Conservation (phyloP, 2,329 filamentous ascomycete species). For the Ceratocystis lukuohia region DNA sequence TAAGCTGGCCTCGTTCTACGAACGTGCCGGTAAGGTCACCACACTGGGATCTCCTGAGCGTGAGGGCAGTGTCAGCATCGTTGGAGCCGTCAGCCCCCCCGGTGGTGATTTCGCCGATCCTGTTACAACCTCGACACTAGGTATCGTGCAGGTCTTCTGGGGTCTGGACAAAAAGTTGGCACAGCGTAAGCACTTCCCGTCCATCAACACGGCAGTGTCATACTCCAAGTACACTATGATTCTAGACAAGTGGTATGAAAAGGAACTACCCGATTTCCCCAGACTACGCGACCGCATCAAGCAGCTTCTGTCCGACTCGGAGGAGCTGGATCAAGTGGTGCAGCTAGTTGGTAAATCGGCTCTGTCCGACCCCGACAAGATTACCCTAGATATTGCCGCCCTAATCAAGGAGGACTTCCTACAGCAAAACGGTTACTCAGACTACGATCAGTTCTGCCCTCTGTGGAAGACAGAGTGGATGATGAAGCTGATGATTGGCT, state of each 20-base stretch:
- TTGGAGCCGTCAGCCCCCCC: conserved; percentile 90
- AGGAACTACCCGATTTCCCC: conserved; percentile 88
- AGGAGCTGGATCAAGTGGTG: conserved; percentile 96
- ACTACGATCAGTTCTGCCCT: conserved; percentile 98
- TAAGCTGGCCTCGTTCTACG: conserved; percentile 98
- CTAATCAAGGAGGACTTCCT: conserved; percentile 97
- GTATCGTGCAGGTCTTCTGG: conserved; percentile 99
- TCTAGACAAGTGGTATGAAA: conserved; percentile 89
- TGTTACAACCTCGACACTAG: conserved; percentile 81
- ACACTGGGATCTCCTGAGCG: conserved; percentile 81
- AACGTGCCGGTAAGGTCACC: conserved; percentile 81
- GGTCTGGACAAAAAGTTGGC: conserved; percentile 99
- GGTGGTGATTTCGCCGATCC: conserved; percentile 99
- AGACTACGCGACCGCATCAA: conserved; percentile 83
- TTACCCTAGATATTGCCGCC: conserved; percentile 81
- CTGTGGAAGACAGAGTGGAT: conserved; percentile 99
- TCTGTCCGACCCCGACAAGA: conserved; percentile 93
- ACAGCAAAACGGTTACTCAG: conserved; percentile 97
- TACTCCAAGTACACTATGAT: conserved; percentile 93
- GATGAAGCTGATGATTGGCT: conserved; percentile 99
- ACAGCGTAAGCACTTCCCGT: conserved; percentile 97
- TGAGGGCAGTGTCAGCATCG: conserved; percentile 87
- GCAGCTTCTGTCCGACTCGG: conserved; percentile 84
- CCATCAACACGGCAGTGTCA: conserved; percentile 85
- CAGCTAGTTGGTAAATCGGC: conserved; percentile 97